Evolutionary conservation across 148 eudicot genomes (phyloP), one percentile per base, ranked within the genome.

Genomic region (Dianthus caryophyllus): DNA sequence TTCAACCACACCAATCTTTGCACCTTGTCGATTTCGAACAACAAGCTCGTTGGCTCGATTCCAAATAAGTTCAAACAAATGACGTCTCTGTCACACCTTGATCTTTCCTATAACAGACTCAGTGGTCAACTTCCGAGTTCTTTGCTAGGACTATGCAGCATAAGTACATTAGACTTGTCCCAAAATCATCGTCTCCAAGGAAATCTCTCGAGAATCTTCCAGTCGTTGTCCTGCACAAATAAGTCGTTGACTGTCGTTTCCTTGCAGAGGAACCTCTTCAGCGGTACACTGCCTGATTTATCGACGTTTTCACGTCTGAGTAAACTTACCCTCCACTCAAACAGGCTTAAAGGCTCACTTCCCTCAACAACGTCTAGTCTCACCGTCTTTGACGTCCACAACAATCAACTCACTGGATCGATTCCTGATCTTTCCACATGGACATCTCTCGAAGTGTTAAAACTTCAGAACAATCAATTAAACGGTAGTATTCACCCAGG

Each of bases 371-470:
- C 47, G 39, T 76, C 46, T 10, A 58, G 38, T 16, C 74, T 54
- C 21, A 22, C n/a, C 36, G 22, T 63, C 56, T 44, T 76, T 52
- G 71, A 76, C 30, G 62, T 69, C 62, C 71, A 70, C 3, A 12
- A 26, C 6, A 80, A 80, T 64, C 66, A 53, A 22, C 64, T 80
- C 9, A 59, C 48, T 15, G 79, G 77, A 30, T 60, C 69, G 18
- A 8, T 80, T 1, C 83, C 80, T 5, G 77, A 80, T 48, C 33
- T 67, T 43, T 76, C 43, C 65, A 49, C 36, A 9, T 72, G 73
- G 15, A 9, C 47, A 18, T 72, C 79, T 12, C 69, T 81, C 52
- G 69, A 5, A 13, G 39, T 52, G 25, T 36, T 81, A 24, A 5
- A 54, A 5, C 69, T 79, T 48, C 29, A 39, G 22, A 27, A 57